These are phyloP conservation scores for Eragrostis curvula DNA, from an alignment of 176 grass and related monocot species.

Conservation along the genomic window DNA sequence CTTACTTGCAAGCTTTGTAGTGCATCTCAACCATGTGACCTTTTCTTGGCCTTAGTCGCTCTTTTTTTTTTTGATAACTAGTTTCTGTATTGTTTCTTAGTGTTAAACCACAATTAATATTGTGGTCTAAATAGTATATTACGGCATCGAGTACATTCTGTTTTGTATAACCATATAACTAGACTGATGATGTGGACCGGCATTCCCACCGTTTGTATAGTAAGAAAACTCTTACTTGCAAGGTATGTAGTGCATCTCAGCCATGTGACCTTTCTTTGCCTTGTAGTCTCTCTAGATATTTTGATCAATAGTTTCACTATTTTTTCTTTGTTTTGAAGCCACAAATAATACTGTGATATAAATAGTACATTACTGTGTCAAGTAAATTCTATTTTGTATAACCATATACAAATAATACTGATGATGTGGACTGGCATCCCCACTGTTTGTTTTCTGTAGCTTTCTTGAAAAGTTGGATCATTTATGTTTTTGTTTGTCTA, in stretches of 20 bases:
- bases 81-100: background rate
- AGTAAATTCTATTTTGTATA: no score
- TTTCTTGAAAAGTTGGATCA: background rate
- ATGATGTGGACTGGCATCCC: background rate
- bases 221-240: no score
- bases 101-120: background rate
- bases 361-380: background rate
- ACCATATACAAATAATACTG: no score
- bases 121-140: background rate
- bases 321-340: background rate
- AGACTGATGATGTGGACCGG: background rate
- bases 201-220: background rate
- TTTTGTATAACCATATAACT: no score
- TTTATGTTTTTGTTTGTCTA: background rate
- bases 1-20: background rate
- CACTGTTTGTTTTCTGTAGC: background rate
- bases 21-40: background rate
- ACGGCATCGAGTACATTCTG: no score
- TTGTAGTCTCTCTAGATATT: background rate
- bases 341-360: background rate
- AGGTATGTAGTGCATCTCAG: background rate
- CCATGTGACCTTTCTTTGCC: background rate
- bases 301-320: background rate
- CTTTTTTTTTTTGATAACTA: no score
- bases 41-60: background rate